A percentile compares a stretch with the other conserved stretches of the same genome.
Evolutionary conservation across 345 rosid genomes (phyloP).

Genomic region (Raphanus raphanistrum): DNA sequence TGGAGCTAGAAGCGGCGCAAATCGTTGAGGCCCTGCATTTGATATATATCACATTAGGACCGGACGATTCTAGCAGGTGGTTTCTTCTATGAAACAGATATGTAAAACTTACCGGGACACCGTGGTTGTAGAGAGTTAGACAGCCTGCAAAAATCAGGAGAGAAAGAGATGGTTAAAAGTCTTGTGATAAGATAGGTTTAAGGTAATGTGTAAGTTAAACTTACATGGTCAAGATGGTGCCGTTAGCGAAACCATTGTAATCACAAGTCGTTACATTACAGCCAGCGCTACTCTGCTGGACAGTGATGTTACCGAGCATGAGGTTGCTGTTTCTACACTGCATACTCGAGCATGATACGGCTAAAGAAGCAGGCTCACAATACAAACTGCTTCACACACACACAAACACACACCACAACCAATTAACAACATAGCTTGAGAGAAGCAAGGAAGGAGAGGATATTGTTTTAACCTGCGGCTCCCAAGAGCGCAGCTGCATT

Average conservation of each 20-base stretch:
- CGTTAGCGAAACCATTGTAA: slow-evolving; percentile 81
- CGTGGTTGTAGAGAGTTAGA: slow-evolving; percentile 82
- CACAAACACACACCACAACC: slow-evolving; percentile 9
- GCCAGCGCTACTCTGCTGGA: slow-evolving; percentile 76
- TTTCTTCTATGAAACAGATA: not conserved
- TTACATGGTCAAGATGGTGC: slow-evolving; percentile 72
- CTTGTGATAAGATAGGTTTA: too few species aligned
- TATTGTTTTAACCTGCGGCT: slow-evolving; percentile 67
- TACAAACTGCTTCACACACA: slow-evolving; percentile 55
- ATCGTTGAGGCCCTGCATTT: slow-evolving; percentile 66
- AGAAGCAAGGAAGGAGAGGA: not conserved
- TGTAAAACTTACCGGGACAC: slow-evolving; percentile 68
- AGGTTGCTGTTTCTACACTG: slow-evolving; percentile 85
- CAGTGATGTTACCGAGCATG: slow-evolving; percentile 81
- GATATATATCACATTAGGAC: not conserved
- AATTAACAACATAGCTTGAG: not conserved
- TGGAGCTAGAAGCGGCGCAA: slow-evolving; percentile 80
- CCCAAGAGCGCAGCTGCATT: slow-evolving; percentile 93
- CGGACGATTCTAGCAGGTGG: not conserved
- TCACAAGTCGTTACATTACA: slow-evolving; percentile 82
- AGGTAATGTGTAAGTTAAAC: not conserved
- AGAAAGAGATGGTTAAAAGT: not conserved
- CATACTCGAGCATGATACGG: slow-evolving; percentile 97
- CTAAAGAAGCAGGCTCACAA: slow-evolving; percentile 95
- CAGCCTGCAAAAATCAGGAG: slow-evolving; percentile 48